A percentile compares a stretch with the other conserved stretches of the same genome.
phyloP scores from a whole-genome alignment of 2,329 filamentous ascomycete genomes.

The Pyrenochaeta sp. region DNA sequence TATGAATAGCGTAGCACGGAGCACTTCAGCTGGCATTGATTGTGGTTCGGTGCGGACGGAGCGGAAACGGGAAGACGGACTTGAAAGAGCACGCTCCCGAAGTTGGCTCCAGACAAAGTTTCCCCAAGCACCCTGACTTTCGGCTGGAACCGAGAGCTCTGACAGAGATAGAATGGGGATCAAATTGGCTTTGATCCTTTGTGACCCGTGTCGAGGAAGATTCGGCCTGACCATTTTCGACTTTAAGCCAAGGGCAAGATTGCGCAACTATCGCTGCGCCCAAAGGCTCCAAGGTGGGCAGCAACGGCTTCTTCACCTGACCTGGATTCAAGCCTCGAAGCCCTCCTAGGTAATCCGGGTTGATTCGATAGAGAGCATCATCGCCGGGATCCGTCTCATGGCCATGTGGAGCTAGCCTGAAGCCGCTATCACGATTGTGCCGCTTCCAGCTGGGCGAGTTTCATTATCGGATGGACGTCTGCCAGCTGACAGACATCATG shows the following conservation, averaged over 20 bases:
- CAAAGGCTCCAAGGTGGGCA: background rate
- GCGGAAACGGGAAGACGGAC: conserved; percentile 39
- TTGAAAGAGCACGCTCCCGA: conserved; percentile 42
- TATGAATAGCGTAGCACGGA: conserved; percentile 1
- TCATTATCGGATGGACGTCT: conserved; percentile 12
- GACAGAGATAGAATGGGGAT: conserved; percentile 12
- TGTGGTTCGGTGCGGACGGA: conserved; percentile 39
- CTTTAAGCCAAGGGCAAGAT: background rate
- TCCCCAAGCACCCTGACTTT: conserved; percentile 31
- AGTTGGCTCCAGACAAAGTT: conserved; percentile 34
- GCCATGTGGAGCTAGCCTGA: conserved; percentile 27
- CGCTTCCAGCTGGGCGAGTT: conserved; percentile 20
- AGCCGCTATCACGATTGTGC: conserved; percentile 27
- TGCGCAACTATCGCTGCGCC: too few species aligned
- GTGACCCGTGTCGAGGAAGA: background rate
- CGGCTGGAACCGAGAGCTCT: conserved; percentile 33
- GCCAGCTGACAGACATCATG: conserved; percentile 24
- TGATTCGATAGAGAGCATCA: conserved; percentile 25
- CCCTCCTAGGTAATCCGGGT: conserved; percentile 22
- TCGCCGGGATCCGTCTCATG: conserved; percentile 22
- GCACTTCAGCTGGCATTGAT: conserved; percentile 8
- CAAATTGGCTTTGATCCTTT: conserved; percentile 7
- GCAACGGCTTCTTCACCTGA: conserved; percentile 7
- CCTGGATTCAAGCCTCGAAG: conserved; percentile 18
- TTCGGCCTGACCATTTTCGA: conserved; percentile 4